These are phyloP conservation scores for Leccinum broughii DNA, from an alignment of 768 basidiomycete species.

Conservation along the genomic window DNA sequence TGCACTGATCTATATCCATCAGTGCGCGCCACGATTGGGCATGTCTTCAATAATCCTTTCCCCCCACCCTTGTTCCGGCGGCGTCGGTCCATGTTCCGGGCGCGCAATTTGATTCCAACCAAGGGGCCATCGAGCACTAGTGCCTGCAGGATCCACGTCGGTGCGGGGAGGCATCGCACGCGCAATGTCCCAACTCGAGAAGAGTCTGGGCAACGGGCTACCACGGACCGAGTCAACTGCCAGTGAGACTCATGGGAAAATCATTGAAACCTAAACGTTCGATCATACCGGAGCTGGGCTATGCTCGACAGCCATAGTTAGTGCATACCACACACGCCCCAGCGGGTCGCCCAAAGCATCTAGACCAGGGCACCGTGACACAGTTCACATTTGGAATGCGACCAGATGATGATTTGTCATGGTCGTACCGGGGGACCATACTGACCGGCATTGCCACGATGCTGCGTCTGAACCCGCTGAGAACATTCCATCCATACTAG, in stretches of 20 bases:
- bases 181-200: constrained; percentile 12
- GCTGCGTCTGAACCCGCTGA: constrained; percentile 8
- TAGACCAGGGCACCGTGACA: constrained; percentile 7
- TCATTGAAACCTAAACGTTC: constrained; percentile 19
- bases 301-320: constrained; percentile 26
- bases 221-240: constrained; percentile 9
- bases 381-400: constrained; percentile 10
- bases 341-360: constrained; percentile 6
- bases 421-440: constrained; percentile 5
- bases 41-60: constrained; percentile 11
- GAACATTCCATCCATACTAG: constrained; percentile 18
- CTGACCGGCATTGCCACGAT: constrained; percentile 29
- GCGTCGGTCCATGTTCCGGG: constrained; percentile 12
- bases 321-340: constrained; percentile 13
- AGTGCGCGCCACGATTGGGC: constrained; percentile 17
- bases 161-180: neutral
- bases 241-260: constrained; percentile 16
- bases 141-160: constrained; percentile 22
- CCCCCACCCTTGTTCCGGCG: constrained; percentile 10
- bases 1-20: constrained; percentile 10
- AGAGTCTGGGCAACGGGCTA: constrained; percentile 12
- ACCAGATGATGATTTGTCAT: constrained; percentile 13
- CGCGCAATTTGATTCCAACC: constrained; percentile 2
- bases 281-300: constrained; percentile 34
- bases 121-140: neutral